Percentiles rank a stretch among this genome's conserved stretches.
phyloP scores from a whole-genome alignment of 192 early-diverging fungal species.

The Linnemannia zychae region DNA sequence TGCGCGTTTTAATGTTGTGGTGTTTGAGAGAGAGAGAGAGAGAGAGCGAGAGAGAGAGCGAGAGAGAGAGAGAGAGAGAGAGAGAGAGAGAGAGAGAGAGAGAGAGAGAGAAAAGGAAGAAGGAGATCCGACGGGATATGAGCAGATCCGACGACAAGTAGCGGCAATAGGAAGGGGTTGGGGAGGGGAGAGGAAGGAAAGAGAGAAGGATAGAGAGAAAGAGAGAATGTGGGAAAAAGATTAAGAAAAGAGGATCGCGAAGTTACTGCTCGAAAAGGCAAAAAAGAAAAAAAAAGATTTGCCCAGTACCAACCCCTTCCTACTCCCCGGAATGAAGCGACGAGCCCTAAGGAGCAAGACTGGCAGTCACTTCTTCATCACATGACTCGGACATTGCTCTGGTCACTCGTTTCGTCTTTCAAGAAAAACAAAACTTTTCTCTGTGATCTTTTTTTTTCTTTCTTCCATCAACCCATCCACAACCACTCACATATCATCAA shows the following conservation, averaged over 20 bases:
- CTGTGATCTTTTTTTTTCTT: constrained; percentile 11
- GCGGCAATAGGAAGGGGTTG: too few species aligned
- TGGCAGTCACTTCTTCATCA: not conserved
- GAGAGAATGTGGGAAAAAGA: not conserved
- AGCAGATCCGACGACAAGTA: too few species aligned
- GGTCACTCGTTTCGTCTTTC: not conserved
- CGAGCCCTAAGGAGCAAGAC: too few species aligned
- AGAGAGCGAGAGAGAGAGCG: not conserved
- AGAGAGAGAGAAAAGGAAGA: too few species aligned
- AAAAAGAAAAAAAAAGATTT: not conserved
- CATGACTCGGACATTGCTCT: not conserved
- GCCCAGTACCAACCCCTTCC: not conserved
- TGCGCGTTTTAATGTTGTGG: too few species aligned
- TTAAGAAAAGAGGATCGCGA: not conserved
- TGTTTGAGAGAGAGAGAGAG: not conserved
- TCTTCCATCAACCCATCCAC: constrained; percentile 12
- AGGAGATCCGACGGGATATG: too few species aligned
- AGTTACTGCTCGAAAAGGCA: not conserved
- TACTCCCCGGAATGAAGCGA: too few species aligned
- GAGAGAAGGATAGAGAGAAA: too few species aligned
- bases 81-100: too few species aligned
- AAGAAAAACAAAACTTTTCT: not conserved
- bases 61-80: not conserved
- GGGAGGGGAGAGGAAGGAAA: too few species aligned
- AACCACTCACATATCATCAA: constrained; percentile 5